Percentiles rank a stretch among this genome's conserved stretches.
Conservation (phyloP, 306 rosid species). For the Pterocarpus santalinus region DNA sequence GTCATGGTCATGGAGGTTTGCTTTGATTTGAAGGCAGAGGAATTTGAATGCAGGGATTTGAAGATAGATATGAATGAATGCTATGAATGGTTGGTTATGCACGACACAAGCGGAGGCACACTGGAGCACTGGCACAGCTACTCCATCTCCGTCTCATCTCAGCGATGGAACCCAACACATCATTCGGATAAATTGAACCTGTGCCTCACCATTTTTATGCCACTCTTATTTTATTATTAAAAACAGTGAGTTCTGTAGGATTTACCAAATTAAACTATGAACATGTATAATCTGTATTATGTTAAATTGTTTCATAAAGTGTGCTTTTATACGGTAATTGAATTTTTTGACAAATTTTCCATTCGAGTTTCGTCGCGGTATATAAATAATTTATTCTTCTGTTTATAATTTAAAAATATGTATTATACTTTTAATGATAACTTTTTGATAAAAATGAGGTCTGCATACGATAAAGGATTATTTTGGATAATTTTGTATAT, state of each 20-base stretch:
- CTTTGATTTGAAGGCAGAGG: constrained; percentile 56
- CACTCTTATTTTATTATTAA: too few relatives aligned
- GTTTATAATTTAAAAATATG: too few relatives aligned
- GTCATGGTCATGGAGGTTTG: constrained; percentile 56
- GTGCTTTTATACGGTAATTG: too few relatives aligned
- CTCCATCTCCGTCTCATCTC: constrained; percentile 38
- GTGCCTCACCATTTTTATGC: background rate
- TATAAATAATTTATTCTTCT: too few relatives aligned
- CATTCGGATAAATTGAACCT: constrained; percentile 31
- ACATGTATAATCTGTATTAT: too few relatives aligned
- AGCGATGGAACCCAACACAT: constrained; percentile 36
- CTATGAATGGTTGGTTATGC: background rate
- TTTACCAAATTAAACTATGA: background rate
- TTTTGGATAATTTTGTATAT: too few relatives aligned
- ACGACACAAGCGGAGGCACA: background rate
- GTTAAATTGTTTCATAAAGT: too few relatives aligned
- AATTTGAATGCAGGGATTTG: constrained; percentile 65
- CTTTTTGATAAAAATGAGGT: too few relatives aligned
- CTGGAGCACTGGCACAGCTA: background rate
- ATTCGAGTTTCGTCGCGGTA: too few relatives aligned
- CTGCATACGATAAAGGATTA: too few relatives aligned
- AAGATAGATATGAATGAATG: constrained; percentile 48
- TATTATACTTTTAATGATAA: too few relatives aligned
- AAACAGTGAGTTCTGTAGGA: background rate
- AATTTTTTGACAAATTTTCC: too few relatives aligned